These are phyloP conservation scores for Colletotrichum tabaci DNA, from an alignment of 2,329 filamentous ascomycete genomes.

Conservation along the genomic window DNA sequence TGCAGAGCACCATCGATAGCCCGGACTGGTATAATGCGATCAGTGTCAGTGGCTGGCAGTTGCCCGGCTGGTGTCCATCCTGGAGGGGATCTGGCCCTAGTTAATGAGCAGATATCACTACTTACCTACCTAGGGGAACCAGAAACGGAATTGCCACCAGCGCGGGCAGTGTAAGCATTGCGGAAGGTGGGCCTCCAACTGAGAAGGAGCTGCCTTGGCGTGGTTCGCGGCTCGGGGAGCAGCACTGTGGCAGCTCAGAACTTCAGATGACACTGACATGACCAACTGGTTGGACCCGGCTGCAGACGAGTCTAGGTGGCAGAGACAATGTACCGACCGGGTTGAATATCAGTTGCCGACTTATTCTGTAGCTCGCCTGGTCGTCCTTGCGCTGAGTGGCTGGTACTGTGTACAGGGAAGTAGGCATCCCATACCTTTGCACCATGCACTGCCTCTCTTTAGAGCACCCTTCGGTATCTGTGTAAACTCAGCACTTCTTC, in stretches of 20 bases:
- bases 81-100: no score
- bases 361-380: neutral
- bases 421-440: neutral
- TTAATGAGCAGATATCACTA: no score
- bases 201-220: conserved; percentile 17
- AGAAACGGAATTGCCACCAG: conserved; percentile 5
- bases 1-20: conserved; percentile 3
- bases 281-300: conserved; percentile 33
- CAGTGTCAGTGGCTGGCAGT: neutral
- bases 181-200: conserved; percentile 12
- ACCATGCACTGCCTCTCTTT: no score
- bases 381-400: neutral
- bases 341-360: conserved; percentile 2
- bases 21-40: conserved; percentile 6
- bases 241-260: conserved; percentile 23
- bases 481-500: no score
- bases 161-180: conserved; percentile 4
- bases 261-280: conserved; percentile 32
- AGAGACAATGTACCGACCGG: neutral
- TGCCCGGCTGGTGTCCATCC: conserved; percentile 12
- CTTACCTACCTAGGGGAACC: no score
- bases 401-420: conserved; percentile 4
- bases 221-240: conserved; percentile 24
- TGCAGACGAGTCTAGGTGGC: conserved; percentile 27
- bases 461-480: no score